Conservation (phyloP, 345 rosid species). For the Arabidopsis suecica region DNA sequence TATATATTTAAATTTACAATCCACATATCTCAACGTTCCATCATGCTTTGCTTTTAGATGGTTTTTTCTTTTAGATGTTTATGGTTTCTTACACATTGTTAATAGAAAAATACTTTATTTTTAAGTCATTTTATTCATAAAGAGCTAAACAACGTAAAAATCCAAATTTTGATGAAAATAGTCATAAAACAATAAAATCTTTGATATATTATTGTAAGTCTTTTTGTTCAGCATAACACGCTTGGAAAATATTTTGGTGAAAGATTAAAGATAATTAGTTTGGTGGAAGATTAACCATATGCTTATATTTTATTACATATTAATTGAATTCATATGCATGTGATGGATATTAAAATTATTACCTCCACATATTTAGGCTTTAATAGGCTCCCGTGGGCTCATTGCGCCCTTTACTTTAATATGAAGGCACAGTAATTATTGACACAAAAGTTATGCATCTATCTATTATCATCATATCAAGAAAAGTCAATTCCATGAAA, state of each 20-base stretch:
- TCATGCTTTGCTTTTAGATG: neutral
- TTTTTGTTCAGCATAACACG: neutral
- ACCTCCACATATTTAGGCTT: slow-evolving; percentile 40
- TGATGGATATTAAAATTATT: slow-evolving; percentile 18
- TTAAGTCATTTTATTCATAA: neutral
- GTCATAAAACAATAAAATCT: too few species aligned
- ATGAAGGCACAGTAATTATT: slow-evolving; percentile 37
- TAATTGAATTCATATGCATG: slow-evolving; percentile 18
- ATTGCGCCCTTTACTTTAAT: slow-evolving; percentile 37
- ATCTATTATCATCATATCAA: slow-evolving; percentile 8
- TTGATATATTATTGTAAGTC: neutral
- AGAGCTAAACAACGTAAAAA: neutral
- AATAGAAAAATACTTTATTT: neutral
- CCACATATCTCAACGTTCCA: neutral
- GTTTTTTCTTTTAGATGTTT: neutral
- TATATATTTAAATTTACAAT: neutral
- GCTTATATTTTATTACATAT: neutral
- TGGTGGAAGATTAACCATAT: neutral
- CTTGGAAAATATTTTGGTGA: neutral
- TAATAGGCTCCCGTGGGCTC: slow-evolving; percentile 34
- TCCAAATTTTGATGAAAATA: neutral
- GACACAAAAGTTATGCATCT: slow-evolving; percentile 36
- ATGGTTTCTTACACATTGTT: neutral
- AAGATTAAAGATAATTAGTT: too few species aligned
- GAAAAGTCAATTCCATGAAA: slow-evolving; percentile 42